These are phyloP conservation scores for Chromosphaera perkinsii DNA, from an alignment of 208 protist genomes.

Conservation along the genomic window DNA sequence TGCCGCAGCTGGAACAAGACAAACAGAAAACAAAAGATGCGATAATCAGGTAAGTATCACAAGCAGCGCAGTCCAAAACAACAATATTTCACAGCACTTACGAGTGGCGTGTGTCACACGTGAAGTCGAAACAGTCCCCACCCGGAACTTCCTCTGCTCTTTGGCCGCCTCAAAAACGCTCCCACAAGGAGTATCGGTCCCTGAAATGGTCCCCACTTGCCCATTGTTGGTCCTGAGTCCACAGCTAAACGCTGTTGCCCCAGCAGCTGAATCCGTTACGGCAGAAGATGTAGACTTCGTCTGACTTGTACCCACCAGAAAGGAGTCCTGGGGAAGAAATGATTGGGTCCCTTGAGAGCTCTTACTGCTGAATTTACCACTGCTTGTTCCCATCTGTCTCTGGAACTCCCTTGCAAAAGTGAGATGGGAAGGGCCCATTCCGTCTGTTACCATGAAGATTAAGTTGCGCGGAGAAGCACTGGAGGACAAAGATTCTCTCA, in stretches of 20 bases:
- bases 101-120: slow-evolving; percentile 22
- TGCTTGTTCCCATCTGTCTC: too few species aligned
- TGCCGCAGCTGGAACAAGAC: too few species aligned
- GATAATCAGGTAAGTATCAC: too few species aligned
- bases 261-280: slow-evolving; percentile 21
- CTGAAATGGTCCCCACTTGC: background rate
- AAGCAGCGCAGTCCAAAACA: too few species aligned
- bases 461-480: slow-evolving; percentile 27
- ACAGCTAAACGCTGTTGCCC: slow-evolving; percentile 17
- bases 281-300: background rate
- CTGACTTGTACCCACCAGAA: slow-evolving; percentile 5
- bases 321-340: slow-evolving; percentile 5
- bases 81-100: too few species aligned
- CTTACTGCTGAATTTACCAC: too few species aligned
- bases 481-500: too few species aligned
- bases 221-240: slow-evolving; percentile 7
- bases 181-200: slow-evolving; percentile 1
- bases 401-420: background rate
- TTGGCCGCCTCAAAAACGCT: slow-evolving; percentile 17
- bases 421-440: background rate
- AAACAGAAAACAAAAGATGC: too few species aligned
- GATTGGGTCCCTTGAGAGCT: too few species aligned
- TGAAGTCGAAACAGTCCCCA: slow-evolving; percentile 12
- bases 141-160: background rate
- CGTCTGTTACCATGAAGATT: slow-evolving; percentile 27